phyloP scores from a whole-genome alignment of 2,329 filamentous ascomycete species.

The Penicillium sp. region DNA sequence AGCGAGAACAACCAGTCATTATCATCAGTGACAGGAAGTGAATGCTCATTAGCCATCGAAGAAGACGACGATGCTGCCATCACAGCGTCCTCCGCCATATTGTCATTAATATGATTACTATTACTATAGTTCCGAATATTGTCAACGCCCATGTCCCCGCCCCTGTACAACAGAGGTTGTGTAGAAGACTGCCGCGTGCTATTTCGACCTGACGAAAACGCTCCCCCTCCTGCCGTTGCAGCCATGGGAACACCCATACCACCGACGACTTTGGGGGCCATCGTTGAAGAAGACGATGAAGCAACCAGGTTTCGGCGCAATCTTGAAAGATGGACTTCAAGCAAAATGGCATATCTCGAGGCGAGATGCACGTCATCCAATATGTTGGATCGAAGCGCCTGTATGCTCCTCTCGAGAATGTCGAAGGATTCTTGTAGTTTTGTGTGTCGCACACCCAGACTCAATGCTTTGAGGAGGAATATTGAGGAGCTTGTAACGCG shows the following conservation, averaged over 20 bases:
- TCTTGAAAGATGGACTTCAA: conserved; percentile 45
- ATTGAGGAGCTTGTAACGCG: conserved; percentile 54
- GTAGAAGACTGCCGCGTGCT: conserved; percentile 17
- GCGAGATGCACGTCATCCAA: conserved; percentile 52
- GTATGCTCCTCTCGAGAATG: conserved; percentile 46
- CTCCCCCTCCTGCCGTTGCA: not conserved
- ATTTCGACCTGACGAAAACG: not conserved
- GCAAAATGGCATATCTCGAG: conserved; percentile 48
- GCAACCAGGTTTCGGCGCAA: conserved; percentile 35
- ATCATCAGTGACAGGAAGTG: conserved; percentile 20
- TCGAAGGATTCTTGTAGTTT: conserved; percentile 48
- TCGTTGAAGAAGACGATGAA: conserved; percentile 14
- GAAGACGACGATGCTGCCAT: conserved; percentile 9
- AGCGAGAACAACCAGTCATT: conserved; percentile 41
- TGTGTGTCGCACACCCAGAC: conserved; percentile 47
- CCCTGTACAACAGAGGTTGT: not conserved
- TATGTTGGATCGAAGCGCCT: conserved; percentile 46
- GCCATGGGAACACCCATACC: conserved; percentile 5
- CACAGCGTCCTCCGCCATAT: not conserved
- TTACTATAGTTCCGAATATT: not conserved
- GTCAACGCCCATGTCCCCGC: not conserved
- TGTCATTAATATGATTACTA: not conserved
- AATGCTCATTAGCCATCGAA: conserved; percentile 10
- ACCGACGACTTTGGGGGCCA: conserved; percentile 1
- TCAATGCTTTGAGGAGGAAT: conserved; percentile 51